These are phyloP conservation scores for Scleromitrula shiraiana DNA, from an alignment of 2,329 filamentous ascomycete genomes.

Conservation along the genomic window DNA sequence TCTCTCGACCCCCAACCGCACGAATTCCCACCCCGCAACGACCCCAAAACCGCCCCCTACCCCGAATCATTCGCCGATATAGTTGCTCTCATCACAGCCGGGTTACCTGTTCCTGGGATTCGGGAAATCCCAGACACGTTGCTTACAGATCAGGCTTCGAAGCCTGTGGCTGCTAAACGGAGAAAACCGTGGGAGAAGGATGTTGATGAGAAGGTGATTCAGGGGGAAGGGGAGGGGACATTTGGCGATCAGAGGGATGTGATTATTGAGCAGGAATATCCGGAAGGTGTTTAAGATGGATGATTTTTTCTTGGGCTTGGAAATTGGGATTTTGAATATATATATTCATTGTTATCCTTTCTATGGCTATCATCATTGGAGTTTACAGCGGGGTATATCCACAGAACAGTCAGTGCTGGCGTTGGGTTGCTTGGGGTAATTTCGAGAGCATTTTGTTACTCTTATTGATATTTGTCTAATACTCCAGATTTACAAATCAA, in stretches of 20 bases:
- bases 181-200: slow-evolving; percentile 74
- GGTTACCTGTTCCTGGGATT: slow-evolving; percentile 79
- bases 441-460: too few species aligned
- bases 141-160: slow-evolving; percentile 56
- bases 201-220: slow-evolving; percentile 21
- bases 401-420: too few species aligned
- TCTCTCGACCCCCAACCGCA: not conserved
- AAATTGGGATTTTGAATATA: too few species aligned
- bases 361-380: not conserved
- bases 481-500: too few species aligned
- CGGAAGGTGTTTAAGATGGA: not conserved
- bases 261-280: slow-evolving; percentile 9
- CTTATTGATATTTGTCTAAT: too few species aligned
- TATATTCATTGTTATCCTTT: not conserved
- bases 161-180: slow-evolving; percentile 32
- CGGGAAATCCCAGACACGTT: slow-evolving; percentile 78
- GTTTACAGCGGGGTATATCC: not conserved
- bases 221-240: slow-evolving; percentile 19
- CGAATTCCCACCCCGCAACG: too few species aligned
- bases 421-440: too few species aligned
- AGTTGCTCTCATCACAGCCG: slow-evolving; percentile 73
- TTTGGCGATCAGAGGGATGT: slow-evolving; percentile 9
- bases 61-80: slow-evolving; percentile 80
- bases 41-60: slow-evolving; percentile 53
- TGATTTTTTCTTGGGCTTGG: too few species aligned